Evolutionary conservation across 495 filamentous ascomycete genomes (phyloP), one percentile per base, ranked within the genome.

Genomic region (Aspergillus biplanus): DNA sequence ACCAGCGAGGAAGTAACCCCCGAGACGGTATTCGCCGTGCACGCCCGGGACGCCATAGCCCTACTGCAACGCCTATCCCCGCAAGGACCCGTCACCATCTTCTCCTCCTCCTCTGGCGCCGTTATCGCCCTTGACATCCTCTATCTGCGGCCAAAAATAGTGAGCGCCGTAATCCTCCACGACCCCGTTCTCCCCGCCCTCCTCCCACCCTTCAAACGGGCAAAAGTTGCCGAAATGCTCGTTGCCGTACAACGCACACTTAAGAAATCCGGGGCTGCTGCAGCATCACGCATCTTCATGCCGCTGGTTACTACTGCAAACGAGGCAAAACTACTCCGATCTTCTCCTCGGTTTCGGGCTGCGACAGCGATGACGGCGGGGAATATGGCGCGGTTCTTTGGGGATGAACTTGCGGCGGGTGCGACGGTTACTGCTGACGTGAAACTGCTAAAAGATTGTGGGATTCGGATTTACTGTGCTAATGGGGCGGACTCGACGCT

Each of bases 321-420:
- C 16, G 47, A 50, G 47, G n/a, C 5, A 12, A 27, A 50, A 27
- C 16, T 50, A 4, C 47, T 50, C 16, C 6, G 47, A 27, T 7
- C 16, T 18, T 1, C 13, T 8, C 47, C 47, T 27, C 47, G 47
- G 7, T 50, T 50, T n/a, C 47, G 47, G 11, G 47, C 47, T 6
- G 47, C 47, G 2, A 50, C 47, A 1, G 47, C 47, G 5, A 50
- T 27, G n/a, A 27, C 47, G 15, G 16, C 27, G n/a, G 47, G 27
- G 47, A 50, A 50, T 18, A 50, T 50, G 47, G 47, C n/a, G n/a
- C 47, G 16, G 16, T 50, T 50, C 6, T 50, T 50, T n/a, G n/a
- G n/a, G 47, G 6, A 27, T 27, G 47, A 50, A 27, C 1, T 50
- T 27, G 27, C 47, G 15, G 47, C 47, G n/a, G 47, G 47, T 6